Evolutionary conservation across 331 rosid species (phyloP), one percentile per base, ranked within the genome.

Genomic region (Erythrophleum ivorense): DNA sequence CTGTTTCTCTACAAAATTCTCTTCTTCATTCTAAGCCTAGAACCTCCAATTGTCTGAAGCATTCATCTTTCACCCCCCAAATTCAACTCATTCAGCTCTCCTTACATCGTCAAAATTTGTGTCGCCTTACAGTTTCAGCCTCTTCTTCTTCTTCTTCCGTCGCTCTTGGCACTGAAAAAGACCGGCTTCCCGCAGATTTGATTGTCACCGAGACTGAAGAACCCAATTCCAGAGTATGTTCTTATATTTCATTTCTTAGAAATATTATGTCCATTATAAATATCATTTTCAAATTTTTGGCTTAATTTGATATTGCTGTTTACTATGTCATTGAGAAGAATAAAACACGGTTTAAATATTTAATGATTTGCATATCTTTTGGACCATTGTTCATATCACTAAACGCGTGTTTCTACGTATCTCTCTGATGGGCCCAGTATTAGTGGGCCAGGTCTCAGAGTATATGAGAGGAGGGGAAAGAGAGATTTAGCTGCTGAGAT

Each of bases 181-280:
- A 93, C 72, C 74, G 59, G 81, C 97, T 93, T 74, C 98, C 94
- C 1, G 97, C 89, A 0, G 84, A 87, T 12, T 68, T 92, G 53
- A 85, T 82, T 36, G 91, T 95, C 84, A 85, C 91, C 29, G 89
- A 89, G 86, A 88, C 88, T 55, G 68, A 78, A 77, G 90, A 89
- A 80, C 84, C 94, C 79, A 91, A 92, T 81, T 92, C 97, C 85
- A 91, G 89, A 60, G 98, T 93, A 76, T 82, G 88, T 76, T 57
- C 38, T 59, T 71, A 3, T 31, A 21, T 69, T 69, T 19, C 52
- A 11, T 68, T 33, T 43, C 73, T 4, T 41, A 7, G 72, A 66
- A 66, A 38, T 38, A 36, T 38, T 16, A 3, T 8, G 7, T 60
- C 12, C 67, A 11, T 7, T 29, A 12, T 62, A 13, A 62, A 12